Base-by-base conservation (phyloP, 140 eudicot species). In the Oenanthe javanica region DNA sequence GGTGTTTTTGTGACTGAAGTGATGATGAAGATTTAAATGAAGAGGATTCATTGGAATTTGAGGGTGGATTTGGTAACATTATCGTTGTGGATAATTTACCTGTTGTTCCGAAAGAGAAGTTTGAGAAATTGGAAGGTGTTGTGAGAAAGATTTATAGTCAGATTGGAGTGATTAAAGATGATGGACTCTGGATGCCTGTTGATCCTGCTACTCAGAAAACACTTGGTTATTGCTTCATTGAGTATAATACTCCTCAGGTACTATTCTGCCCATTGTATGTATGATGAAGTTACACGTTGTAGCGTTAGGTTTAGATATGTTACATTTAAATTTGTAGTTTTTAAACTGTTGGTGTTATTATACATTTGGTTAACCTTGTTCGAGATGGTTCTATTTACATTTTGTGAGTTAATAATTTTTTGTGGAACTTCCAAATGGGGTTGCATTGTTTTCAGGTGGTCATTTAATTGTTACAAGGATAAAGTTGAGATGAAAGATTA, bases 241-340 rank as follows among this genome's bases (percentile, higher is more conserved):
- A 93, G 83, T 93, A 77, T 81, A 91, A 88, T 48, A 91, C 98
- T 79, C 96, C 96, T 63, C 96, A 93, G 93, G 98, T 93, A 75
- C 71, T 9, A 18, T 64, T 19, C 78, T 18, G 6, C 12, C 12
- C 43, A 25, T 9, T 23, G 43, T 27, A 9, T 2, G 27, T 9
- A 27, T 66, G 16, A 64, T 13, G 6, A 57, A 19, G 21, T 7
- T 6, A 1, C 8, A 18, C 25, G 23, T 18, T 54, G 63, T 19
- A 19, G 27, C 66, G 0, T 57, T 14, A 52, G 21, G 3, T 52
- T 52, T 52, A 14, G 1, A 2, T 52, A 3, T 52, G 19, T 52
- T 57, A 6, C 66, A 18, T 19, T 57, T 55, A 2, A 48, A 50
- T 50, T 2, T 15, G 55, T 12, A 15, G 55, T 13, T 50, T 42